A percentile compares a stretch with the other conserved stretches of the same genome.
phyloP scores from a whole-genome alignment of 2,329 filamentous ascomycete genomes.

The Xylaria sp. region DNA sequence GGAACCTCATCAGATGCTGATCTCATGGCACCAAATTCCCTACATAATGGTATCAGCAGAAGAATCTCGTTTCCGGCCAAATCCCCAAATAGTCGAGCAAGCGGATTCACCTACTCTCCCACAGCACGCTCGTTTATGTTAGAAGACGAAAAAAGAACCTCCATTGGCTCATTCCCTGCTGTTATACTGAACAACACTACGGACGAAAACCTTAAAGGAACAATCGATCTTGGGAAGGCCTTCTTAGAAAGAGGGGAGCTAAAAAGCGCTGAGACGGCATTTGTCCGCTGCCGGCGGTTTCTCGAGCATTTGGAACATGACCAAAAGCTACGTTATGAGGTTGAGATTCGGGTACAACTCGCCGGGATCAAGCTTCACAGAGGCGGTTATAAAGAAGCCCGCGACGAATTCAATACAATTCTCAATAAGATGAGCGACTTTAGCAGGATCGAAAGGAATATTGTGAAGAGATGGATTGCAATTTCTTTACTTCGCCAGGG shows the following conservation, averaged over 20 bases:
- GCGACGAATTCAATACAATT: background rate
- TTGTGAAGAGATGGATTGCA: conserved; percentile 9
- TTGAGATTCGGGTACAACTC: background rate
- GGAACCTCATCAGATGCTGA: too few species aligned
- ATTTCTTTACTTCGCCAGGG: conserved; percentile 2
- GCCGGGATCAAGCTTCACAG: background rate
- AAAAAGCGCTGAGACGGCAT: background rate
- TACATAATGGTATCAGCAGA: too few species aligned
- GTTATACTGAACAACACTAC: background rate
- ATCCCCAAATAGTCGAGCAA: background rate
- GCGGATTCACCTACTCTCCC: background rate
- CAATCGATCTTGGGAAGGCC: background rate
- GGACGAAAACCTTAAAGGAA: background rate
- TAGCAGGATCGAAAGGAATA: background rate
- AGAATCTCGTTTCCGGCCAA: too few species aligned
- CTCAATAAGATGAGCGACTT: background rate
- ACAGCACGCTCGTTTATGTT: background rate
- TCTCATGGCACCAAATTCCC: too few species aligned
- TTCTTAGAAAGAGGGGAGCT: background rate
- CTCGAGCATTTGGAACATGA: background rate
- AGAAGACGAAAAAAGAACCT: background rate
- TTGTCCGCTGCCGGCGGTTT: background rate
- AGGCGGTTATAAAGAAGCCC: background rate
- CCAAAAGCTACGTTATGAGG: background rate
- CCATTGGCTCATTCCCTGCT: background rate